Evolutionary conservation across 768 basidiomycete genomes (phyloP), one percentile per base, ranked within the genome.

Genomic region (Rubroboletus satanas): DNA sequence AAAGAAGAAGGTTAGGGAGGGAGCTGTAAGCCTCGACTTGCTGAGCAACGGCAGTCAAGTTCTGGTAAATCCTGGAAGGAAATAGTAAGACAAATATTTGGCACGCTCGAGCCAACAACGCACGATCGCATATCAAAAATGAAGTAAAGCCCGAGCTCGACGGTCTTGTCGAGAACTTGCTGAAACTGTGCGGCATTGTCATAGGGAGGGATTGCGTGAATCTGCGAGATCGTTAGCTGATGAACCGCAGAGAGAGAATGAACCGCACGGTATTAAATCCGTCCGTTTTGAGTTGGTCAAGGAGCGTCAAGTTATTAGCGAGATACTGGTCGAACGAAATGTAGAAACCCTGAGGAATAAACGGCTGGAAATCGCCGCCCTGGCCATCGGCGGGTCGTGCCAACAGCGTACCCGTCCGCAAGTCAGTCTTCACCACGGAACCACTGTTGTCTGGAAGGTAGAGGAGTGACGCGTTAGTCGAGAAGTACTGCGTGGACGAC

Each of bases 91-190:
- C 43, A 4, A 51, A 6, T 18, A 28, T 12, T 18, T n/a, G 7
- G 15, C 41, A 8, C 23, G 31, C 4, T 37, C 23, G 21, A 47
- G 17, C 8, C 1, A 11, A 32, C 21, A 7, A 50, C 73, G 43
- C 29, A 81, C 80, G 67, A 70, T 62, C 88, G 79, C 88, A 93
- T 87, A 62, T 92, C 88, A 60, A 88, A 91, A 77, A 91, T 83
- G 32, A 92, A 69, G 62, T 85, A 91, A 4, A 83, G 57, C 33
- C 66, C 66, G 5, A 63, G 53, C 18, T 59, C 59, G 9, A 39
- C 4, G 5, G 67, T 49, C 36, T 3, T 58, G 15, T 63, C 38
- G n/a, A 71, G 45, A 4, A 62, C 51, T 42, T 70, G 50, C 32
- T 62, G 21, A 29, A 66, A 60, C 9, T 28, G 70, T 0, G 83